Base-by-base conservation (phyloP, 345 rosid species). In the Theobroma cacao region DNA sequence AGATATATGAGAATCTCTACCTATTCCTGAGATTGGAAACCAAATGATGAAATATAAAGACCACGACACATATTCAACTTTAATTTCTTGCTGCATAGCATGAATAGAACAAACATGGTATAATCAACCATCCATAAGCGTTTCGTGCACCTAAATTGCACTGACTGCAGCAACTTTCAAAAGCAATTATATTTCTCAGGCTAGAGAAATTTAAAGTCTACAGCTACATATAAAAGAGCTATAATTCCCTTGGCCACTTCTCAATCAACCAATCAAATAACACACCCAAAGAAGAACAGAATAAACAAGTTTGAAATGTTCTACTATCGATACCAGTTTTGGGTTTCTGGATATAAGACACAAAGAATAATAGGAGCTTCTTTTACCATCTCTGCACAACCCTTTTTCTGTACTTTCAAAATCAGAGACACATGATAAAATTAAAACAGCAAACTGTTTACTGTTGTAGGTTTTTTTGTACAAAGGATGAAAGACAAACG, bases 21-120 rank as follows among this genome's bases (percentile, higher is more conserved):
- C 81, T 63, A 26, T 59, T 80, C 63, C 82, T 60, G 72, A 62
- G 62, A 71, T 64, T 50, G 30, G 58, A 64, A 60, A 50, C 50
- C 43, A 78, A 34, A 52, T 4, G 50, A 36, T 22, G 7, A 78
- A 58, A 20, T 4, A 28, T 26, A 75, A 75, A 73, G 45, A 41
- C 47, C 45, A 40, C 18, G 33, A 26, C 2, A 43, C 14, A 73
- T 20, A 72, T 56, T 22, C 7, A 17, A 36, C 15, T 28, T 38
- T 60, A 73, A 76, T 22, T 15, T 40, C 31, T 61, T 14, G 22
- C 33, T 62, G 58, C 79, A 53, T 41, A 31, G 26, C 58, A 58
- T 8, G 6, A 45, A 31, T 43, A 58, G 2, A 77, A 66, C 22
- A 14, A 52, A 26, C 17, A 38, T 17, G 3, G 22, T 6, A 52